Conservation (phyloP, 352 stramenopile species). For the Phytophthora pini region DNA sequence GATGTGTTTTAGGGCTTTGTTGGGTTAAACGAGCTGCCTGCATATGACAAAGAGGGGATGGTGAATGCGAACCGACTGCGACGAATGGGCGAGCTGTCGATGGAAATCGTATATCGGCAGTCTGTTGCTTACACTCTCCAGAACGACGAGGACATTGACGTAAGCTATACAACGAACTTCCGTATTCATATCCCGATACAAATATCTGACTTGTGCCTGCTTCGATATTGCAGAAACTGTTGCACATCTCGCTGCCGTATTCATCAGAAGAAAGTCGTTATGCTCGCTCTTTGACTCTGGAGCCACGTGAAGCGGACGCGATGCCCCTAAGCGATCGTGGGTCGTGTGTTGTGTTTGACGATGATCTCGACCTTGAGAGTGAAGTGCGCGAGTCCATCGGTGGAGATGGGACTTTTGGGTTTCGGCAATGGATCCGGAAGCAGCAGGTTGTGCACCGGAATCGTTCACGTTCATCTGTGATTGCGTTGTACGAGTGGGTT, state of each 20-base stretch:
- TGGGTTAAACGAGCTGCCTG: slow-evolving; percentile 80
- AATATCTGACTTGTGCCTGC: neutral
- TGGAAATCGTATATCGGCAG: slow-evolving; percentile 83
- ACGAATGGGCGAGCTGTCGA: slow-evolving; percentile 72
- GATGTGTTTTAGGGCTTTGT: slow-evolving; percentile 63
- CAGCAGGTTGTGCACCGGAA: slow-evolving; percentile 84
- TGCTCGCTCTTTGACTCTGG: slow-evolving; percentile 70
- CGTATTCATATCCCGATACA: neutral
- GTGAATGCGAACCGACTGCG: slow-evolving; percentile 79
- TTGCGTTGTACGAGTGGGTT: slow-evolving; percentile 75
- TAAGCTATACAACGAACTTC: slow-evolving; percentile 37
- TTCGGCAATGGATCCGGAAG: slow-evolving; percentile 85
- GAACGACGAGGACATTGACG: slow-evolving; percentile 65
- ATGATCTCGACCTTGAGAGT: slow-evolving; percentile 79
- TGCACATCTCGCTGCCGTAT: slow-evolving; percentile 77
- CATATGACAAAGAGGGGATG: slow-evolving; percentile 67
- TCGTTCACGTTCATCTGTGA: slow-evolving; percentile 64
- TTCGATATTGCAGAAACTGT: slow-evolving; percentile 48
- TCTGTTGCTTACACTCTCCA: slow-evolving; percentile 70
- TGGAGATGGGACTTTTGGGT: slow-evolving; percentile 74
- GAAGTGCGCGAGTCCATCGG: slow-evolving; percentile 84
- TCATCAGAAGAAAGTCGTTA: slow-evolving; percentile 83
- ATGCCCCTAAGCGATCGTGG: slow-evolving; percentile 64
- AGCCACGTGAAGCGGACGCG: slow-evolving; percentile 76
- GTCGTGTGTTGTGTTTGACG: slow-evolving; percentile 54